Base-by-base conservation (phyloP, 192 early-diverging fungal genomes). In the Rhizoclosmatium sp. region DNA sequence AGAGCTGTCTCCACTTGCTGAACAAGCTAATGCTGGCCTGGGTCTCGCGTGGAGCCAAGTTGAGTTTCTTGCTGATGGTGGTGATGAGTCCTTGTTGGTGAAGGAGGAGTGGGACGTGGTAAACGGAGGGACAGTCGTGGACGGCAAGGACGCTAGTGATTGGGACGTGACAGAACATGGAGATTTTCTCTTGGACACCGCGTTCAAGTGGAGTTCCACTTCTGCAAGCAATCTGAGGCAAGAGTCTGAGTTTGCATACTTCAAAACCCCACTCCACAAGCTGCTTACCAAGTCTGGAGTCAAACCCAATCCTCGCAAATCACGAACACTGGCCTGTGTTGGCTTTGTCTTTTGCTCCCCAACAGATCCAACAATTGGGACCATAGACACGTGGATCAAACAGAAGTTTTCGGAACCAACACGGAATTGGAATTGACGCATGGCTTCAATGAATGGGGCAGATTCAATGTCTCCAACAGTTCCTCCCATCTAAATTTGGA, bases 341-440 rank as follows among this genome's bases (percentile, higher is more conserved):
- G 98, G 98, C 89, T 99, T 99, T 41, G 97, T 98, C 90, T 99
- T 99, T 83, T 98, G 98, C 83, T 99, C 98, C 70, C 97, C 97
- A 44, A 99, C 98, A 2, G 94, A 91, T 41, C 98, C 98, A 48
- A 99, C 95, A 16, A 98, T 93, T 42, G 98, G 98, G 7, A 99
- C 93, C 67, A 99, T 88, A 39, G 98, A 98, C 7, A 99, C 98
- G 81, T 98, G 98, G 78, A 98, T 96, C 81, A 98, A 82, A 75
- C 93, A 97, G 82, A 99, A 98, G 91, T 99, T 99, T 71, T 96
- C 95, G 83, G 93, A 92, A 16, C 98, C 98, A 39, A 99, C 98
- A 78, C 97, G 93, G 91, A 98, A 98, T 85, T 99, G 98, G 92
- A 99, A 99, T 85, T 99, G 98, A 72, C 98, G 94, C 94, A 99